These are phyloP conservation scores for Syzygium aqueum DNA, from an alignment of 345 rosid species.

Conservation along the genomic window DNA sequence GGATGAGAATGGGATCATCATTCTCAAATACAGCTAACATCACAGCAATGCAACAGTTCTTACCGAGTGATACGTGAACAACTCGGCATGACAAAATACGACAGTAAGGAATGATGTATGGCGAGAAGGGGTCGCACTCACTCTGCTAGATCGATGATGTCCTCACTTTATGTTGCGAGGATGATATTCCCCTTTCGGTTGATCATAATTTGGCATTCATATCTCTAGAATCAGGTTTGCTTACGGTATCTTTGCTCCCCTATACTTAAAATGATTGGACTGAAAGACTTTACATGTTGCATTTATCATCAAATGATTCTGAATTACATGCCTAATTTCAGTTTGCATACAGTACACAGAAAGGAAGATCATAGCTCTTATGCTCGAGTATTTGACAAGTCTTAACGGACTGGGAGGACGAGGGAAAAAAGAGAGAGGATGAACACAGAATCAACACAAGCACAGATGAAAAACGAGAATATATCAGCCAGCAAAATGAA, in stretches of 20 bases:
- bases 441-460: neutral
- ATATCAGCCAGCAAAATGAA: neutral
- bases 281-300: neutral
- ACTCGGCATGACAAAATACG: too few relatives aligned
- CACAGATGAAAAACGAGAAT: neutral
- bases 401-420: neutral
- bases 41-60: too few relatives aligned
- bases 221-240: neutral
- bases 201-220: neutral
- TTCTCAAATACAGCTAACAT: too few relatives aligned
- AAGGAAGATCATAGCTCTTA: neutral
- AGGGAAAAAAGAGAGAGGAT: neutral
- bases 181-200: neutral
- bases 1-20: too few relatives aligned
- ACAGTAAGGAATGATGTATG: neutral
- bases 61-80: too few relatives aligned
- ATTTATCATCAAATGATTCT: neutral
- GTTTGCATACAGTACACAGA: neutral
- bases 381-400: neutral
- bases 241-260: neutral
- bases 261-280: neutral
- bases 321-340: neutral
- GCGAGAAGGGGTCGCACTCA: too few relatives aligned
- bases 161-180: neutral
- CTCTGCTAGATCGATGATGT: too few relatives aligned